Conservation (phyloP, 208 protist species). For the Trypanosoma cruzi region DNA sequence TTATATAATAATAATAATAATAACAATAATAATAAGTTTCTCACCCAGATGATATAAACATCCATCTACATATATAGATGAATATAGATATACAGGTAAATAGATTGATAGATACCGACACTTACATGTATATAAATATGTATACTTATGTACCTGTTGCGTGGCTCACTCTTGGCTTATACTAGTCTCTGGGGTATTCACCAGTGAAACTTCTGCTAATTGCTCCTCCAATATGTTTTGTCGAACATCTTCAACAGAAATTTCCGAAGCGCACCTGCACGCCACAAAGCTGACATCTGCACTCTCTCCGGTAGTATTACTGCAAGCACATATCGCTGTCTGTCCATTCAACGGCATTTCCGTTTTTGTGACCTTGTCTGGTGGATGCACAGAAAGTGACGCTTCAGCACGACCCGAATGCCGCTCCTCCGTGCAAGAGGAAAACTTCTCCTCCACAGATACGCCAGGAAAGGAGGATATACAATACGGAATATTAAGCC, state of each 20-base stretch:
- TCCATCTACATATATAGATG: too few species aligned
- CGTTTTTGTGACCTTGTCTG: not conserved
- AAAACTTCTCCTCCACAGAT: not conserved
- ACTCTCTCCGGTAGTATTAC: not conserved
- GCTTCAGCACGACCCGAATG: not conserved
- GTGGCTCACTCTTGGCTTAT: not conserved
- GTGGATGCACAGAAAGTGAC: not conserved
- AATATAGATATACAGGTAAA: too few species aligned
- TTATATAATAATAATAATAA: too few species aligned
- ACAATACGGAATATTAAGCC: not conserved
- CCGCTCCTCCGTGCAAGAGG: not conserved
- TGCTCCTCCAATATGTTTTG: conserved; percentile 8
- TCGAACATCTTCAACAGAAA: not conserved
- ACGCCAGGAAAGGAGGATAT: not conserved
- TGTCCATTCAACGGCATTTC: not conserved
- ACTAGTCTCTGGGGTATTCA: not conserved
- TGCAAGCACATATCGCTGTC: not conserved
- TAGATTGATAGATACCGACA: not conserved
- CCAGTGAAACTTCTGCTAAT: not conserved
- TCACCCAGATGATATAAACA: too few species aligned
- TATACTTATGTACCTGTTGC: not conserved
- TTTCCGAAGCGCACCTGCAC: not conserved
- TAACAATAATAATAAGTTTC: too few species aligned
- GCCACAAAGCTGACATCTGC: not conserved
- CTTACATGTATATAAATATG: not conserved